phyloP scores from a whole-genome alignment of 331 rosid genomes.

The Rosa hybrid region DNA sequence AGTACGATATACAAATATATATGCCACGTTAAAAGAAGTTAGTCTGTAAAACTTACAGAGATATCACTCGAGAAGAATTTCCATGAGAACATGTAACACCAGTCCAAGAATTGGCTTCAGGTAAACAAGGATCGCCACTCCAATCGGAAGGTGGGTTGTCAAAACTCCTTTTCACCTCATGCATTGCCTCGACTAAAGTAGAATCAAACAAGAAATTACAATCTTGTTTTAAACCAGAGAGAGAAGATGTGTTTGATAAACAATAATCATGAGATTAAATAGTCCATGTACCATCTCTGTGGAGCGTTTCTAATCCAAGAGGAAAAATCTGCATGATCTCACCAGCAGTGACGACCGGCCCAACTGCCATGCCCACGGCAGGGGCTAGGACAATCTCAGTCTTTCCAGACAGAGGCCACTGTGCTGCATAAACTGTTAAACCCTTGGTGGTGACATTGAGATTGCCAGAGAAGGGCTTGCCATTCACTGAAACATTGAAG shows the following conservation, averaged over 20 bases:
- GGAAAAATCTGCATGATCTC: constrained; percentile 74
- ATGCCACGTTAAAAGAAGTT: background rate
- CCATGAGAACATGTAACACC: constrained; percentile 63
- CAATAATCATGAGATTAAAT: background rate
- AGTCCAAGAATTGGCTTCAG: constrained; percentile 74
- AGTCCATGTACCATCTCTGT: constrained; percentile 60
- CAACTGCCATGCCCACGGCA: constrained; percentile 38
- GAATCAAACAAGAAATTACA: constrained; percentile 8
- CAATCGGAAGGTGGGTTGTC: constrained; percentile 73
- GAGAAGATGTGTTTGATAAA: background rate
- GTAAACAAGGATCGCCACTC: constrained; percentile 91
- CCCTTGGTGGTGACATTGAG: constrained; percentile 68
- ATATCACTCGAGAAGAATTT: constrained; percentile 39
- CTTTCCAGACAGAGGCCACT: constrained; percentile 77
- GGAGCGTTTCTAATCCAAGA: constrained; percentile 58
- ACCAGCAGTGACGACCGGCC: constrained; percentile 78
- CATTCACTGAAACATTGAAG: constrained; percentile 60
- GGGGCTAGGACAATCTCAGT: constrained; percentile 57
- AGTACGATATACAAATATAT: background rate
- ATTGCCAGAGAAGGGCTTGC: constrained; percentile 43
- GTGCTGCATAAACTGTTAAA: constrained; percentile 54
- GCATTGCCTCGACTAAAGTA: constrained; percentile 59
- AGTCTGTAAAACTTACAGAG: constrained; percentile 51
- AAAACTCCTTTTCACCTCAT: constrained; percentile 52
- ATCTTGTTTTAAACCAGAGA: background rate